These are phyloP conservation scores for Rhododendron molle DNA, from an alignment of 148 eudicot genomes.

Conservation along the genomic window DNA sequence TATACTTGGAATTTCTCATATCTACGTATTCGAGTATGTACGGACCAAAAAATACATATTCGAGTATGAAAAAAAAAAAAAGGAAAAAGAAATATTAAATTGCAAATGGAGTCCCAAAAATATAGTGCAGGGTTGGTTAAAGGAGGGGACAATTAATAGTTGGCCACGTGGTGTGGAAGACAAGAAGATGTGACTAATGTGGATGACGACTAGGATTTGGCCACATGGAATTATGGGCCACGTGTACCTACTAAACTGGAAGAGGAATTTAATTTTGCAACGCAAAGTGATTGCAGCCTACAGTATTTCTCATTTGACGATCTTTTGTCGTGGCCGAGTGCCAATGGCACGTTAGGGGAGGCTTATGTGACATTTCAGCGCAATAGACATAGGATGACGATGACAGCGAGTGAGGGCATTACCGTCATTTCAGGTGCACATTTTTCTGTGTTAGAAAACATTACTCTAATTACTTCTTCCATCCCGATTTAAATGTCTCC, in stretches of 20 bases:
- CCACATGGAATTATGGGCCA: constrained; percentile 19
- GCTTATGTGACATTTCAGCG: not conserved
- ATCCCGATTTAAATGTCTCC: too few relatives aligned
- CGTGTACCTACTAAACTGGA: not conserved
- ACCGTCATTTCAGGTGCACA: not conserved
- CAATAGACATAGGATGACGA: not conserved
- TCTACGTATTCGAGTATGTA: too few relatives aligned
- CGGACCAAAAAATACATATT: too few relatives aligned
- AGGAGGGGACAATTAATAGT: constrained; percentile 15
- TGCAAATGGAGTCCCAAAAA: too few relatives aligned
- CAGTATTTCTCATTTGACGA: not conserved
- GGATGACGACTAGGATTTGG: not conserved
- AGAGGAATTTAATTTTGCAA: not conserved
- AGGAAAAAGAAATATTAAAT: too few relatives aligned
- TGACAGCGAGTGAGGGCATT: not conserved
- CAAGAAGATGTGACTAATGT: not conserved
- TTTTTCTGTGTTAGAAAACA: not conserved
- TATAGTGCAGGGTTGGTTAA: constrained; percentile 11
- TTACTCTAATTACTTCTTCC: too few relatives aligned
- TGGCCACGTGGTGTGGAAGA: constrained; percentile 17
- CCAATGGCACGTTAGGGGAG: constrained; percentile 1
- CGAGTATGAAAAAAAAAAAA: too few relatives aligned
- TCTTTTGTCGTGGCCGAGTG: not conserved
- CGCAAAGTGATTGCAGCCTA: not conserved
- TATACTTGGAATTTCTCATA: too few relatives aligned